Conservation (phyloP, 2,329 filamentous ascomycete species). For the Colletotrichum noveboracense region DNA sequence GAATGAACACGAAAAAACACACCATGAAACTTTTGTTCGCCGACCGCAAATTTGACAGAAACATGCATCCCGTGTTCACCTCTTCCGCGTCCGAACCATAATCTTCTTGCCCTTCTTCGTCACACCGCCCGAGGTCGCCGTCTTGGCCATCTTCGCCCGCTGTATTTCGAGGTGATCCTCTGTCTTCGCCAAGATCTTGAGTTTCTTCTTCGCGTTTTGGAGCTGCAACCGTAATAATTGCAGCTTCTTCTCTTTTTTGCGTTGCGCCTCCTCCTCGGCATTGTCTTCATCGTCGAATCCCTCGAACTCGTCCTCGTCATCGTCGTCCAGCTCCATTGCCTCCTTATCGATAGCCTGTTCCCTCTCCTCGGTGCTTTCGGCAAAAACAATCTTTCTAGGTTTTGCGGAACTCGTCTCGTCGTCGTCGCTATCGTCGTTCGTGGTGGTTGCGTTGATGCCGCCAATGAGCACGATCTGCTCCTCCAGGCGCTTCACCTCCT, state of each 20-base stretch:
- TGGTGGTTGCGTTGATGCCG: slow-evolving; percentile 32
- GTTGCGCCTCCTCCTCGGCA: slow-evolving; percentile 35
- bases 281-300: slow-evolving; percentile 22
- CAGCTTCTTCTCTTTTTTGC: slow-evolving; percentile 46
- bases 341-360: slow-evolving; percentile 33
- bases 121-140: slow-evolving; percentile 62
- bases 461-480: slow-evolving; percentile 55
- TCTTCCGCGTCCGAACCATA: slow-evolving; percentile 67
- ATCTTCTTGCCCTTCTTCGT: slow-evolving; percentile 67
- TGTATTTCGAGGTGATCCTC: slow-evolving; percentile 64
- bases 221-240: slow-evolving; percentile 54
- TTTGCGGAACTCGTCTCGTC: slow-evolving; percentile 33
- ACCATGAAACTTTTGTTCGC: slow-evolving; percentile 5
- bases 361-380: slow-evolving; percentile 44
- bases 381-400: slow-evolving; percentile 58
- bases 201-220: slow-evolving; percentile 56
- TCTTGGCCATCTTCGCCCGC: slow-evolving; percentile 69
- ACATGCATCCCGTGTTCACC: slow-evolving; percentile 35
- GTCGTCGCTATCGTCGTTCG: slow-evolving; percentile 38
- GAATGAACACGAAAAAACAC: slow-evolving; percentile 11
- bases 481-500: slow-evolving; percentile 62
- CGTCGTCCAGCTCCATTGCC: slow-evolving; percentile 28
- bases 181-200: slow-evolving; percentile 58
- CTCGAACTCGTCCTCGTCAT: slow-evolving; percentile 30
- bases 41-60: neutral